Evolutionary conservation across 345 rosid species (phyloP), one percentile per base, ranked within the genome.

Genomic region (Salix viminalis): DNA sequence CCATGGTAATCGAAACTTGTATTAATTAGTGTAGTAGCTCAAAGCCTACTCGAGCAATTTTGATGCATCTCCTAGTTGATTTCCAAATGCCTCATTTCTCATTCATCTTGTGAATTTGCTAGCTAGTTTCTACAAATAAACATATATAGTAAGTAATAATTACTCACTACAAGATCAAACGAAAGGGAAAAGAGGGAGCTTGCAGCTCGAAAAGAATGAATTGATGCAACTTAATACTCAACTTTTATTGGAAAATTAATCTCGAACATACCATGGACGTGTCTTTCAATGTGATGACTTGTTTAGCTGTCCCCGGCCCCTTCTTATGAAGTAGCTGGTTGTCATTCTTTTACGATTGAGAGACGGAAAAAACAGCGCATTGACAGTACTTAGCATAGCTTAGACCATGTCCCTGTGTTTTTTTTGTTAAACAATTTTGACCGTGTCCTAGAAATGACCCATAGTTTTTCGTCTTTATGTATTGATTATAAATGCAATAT

Each of bases 131-230:
- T 78, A 77, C 84, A 70, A 79, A 73, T 58, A 72, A 39, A 19
- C 44, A 10, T 24, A 1, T 14, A 41, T 52, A 48, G 50, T 64
- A 70, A 71, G 50, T 64, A 70, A 71, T 14, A 71, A 28, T 48
- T 30, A 41, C 34, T 10, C 21, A 44, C 15, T 32, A 19, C 54
- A 72, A 72, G 42, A 2, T 5, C 36, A 13, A 32, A 65, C 21
- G 39, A 12, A 11, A 37, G 61, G 13, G 44, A 21, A 42, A 42
- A 21, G 18, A 34, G 41, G 4, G 30, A 74, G 62, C 74, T 73
- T 79, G 80, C 71, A 83, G 84, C 78, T 87, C 75, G 66, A 70
- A 83, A 77, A 10, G 85, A 84, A 77, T 74, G 34, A 82, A 7
- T 67, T 54, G 85, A 86, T 71, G 83, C 50, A 81, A 81, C 24